A percentile compares a stretch with the other conserved stretches of the same genome.
phyloP scores from a whole-genome alignment of 2,329 filamentous ascomycete genomes.

The Colletotrichum echinochloae region DNA sequence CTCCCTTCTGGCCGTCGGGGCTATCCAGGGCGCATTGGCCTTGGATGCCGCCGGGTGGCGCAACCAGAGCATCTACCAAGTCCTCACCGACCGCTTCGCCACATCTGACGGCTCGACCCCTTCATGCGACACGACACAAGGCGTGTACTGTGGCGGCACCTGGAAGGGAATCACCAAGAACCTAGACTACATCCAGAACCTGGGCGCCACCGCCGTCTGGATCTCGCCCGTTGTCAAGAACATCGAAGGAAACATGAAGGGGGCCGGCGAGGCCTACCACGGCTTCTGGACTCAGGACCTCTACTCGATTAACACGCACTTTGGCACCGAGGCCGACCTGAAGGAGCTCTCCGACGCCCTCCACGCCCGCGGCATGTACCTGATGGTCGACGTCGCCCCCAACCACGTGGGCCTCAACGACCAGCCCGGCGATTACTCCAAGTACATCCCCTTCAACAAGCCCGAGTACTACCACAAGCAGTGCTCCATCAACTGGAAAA shows the following conservation, averaged over 20 bases:
- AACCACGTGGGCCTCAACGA: slow-evolving; percentile 60
- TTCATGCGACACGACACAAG: slow-evolving; percentile 45
- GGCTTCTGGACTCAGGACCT: slow-evolving; percentile 56
- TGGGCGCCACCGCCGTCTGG: slow-evolving; percentile 59
- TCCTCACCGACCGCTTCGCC: slow-evolving; percentile 59
- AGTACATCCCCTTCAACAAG: slow-evolving; percentile 57
- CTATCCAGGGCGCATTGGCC: slow-evolving; percentile 40
- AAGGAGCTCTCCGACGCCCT: slow-evolving; percentile 59
- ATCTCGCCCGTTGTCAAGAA: slow-evolving; percentile 59
- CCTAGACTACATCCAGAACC: slow-evolving; percentile 63
- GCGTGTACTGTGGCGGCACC: slow-evolving; percentile 62
- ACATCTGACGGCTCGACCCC: slow-evolving; percentile 53
- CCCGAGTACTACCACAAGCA: slow-evolving; percentile 70
- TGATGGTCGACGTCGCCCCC: slow-evolving; percentile 68
- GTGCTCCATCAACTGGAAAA: slow-evolving; percentile 68
- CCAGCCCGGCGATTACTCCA: slow-evolving; percentile 41
- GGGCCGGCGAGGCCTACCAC: slow-evolving; percentile 50
- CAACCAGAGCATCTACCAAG: slow-evolving; percentile 59
- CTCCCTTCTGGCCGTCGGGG: slow-evolving; percentile 29
- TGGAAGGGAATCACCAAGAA: slow-evolving; percentile 61
- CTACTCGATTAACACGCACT: slow-evolving; percentile 59
- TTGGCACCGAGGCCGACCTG: slow-evolving; percentile 62
- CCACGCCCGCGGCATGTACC: slow-evolving; percentile 65
- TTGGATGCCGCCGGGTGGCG: slow-evolving; percentile 51
- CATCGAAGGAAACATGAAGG: slow-evolving; percentile 48